Evolutionary conservation across 2,329 filamentous ascomycete genomes (phyloP).

Genomic region (Scytalidium sp.): DNA sequence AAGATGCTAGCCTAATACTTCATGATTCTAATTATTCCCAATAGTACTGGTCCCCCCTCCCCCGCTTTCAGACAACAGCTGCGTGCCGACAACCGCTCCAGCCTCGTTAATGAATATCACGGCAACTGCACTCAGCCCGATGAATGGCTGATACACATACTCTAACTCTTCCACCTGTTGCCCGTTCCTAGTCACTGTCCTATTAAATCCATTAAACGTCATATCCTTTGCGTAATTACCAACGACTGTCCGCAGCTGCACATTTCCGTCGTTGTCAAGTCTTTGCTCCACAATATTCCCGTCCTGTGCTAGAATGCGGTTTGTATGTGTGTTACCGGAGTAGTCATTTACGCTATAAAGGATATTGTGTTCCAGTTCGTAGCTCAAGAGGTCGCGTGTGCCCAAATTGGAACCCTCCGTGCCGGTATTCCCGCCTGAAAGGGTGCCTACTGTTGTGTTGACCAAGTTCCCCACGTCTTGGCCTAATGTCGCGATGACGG

Average conservation of each 20-base stretch:
- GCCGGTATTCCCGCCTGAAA: slow-evolving; percentile 11
- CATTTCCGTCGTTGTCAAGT: slow-evolving; percentile 50
- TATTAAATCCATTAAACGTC: slow-evolving; percentile 52
- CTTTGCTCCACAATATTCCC: slow-evolving; percentile 51
- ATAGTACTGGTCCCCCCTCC: slow-evolving; percentile 52
- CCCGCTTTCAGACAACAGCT: slow-evolving; percentile 48
- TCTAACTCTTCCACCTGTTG: slow-evolving; percentile 46
- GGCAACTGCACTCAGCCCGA: slow-evolving; percentile 41
- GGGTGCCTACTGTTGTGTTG: slow-evolving; percentile 33
- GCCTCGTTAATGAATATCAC: slow-evolving; percentile 45
- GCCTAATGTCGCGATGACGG: slow-evolving; percentile 53
- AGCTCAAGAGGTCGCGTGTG: slow-evolving; percentile 25
- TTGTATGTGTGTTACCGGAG: slow-evolving; percentile 51
- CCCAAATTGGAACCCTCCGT: slow-evolving; percentile 13
- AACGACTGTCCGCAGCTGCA: slow-evolving; percentile 39
- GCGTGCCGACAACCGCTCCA: slow-evolving; percentile 47
- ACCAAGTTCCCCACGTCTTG: slow-evolving; percentile 46
- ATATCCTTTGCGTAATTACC: slow-evolving; percentile 50
- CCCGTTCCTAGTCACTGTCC: slow-evolving; percentile 41
- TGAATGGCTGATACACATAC: slow-evolving; percentile 51
- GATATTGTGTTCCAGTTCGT: slow-evolving; percentile 53
- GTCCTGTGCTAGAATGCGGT: slow-evolving; percentile 53
- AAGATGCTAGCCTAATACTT: background rate
- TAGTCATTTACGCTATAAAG: slow-evolving; percentile 62
- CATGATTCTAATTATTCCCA: slow-evolving; percentile 31